phyloP scores from a whole-genome alignment of 768 basidiomycete species.

The Strobilomyces dryophilus region DNA sequence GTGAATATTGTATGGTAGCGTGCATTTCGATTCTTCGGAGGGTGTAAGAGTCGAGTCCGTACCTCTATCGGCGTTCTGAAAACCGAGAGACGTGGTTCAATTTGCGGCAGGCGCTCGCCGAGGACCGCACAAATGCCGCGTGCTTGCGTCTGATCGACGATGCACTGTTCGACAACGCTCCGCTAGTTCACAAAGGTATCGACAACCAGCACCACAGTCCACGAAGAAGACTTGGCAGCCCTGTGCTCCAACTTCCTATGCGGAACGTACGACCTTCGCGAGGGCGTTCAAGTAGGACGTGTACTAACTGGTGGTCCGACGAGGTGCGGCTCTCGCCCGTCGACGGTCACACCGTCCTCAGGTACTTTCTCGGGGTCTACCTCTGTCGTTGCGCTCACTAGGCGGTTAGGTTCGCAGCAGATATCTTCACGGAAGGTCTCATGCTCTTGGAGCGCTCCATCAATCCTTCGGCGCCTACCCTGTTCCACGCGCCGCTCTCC shows the following conservation, averaged over 20 bases:
- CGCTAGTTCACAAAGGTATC: slow-evolving; percentile 32
- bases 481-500: slow-evolving; percentile 88
- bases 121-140: slow-evolving; percentile 70
- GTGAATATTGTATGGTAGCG: too few relatives aligned
- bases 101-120: slow-evolving; percentile 61
- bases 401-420: slow-evolving; percentile 65
- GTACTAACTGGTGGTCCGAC: slow-evolving; percentile 95
- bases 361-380: too few relatives aligned
- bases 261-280: slow-evolving; percentile 79
- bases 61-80: too few relatives aligned
- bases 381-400: slow-evolving; percentile 1
- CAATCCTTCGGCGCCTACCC: slow-evolving; percentile 90
- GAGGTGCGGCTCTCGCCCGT: slow-evolving; percentile 45
- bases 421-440: slow-evolving; percentile 97
- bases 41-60: too few relatives aligned
- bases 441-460: slow-evolving; percentile 95
- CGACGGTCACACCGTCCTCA: too few relatives aligned
- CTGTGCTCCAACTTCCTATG: slow-evolving; percentile 93
- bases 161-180: slow-evolving; percentile 82
- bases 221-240: too few relatives aligned
- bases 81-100: slow-evolving; percentile 89
- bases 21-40: too few relatives aligned
- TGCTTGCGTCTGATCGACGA: slow-evolving; percentile 85
- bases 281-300: slow-evolving; percentile 90
- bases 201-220: slow-evolving; percentile 4